phyloP scores from a whole-genome alignment of 805 yeast species.

The Candida ipomoeae region DNA sequence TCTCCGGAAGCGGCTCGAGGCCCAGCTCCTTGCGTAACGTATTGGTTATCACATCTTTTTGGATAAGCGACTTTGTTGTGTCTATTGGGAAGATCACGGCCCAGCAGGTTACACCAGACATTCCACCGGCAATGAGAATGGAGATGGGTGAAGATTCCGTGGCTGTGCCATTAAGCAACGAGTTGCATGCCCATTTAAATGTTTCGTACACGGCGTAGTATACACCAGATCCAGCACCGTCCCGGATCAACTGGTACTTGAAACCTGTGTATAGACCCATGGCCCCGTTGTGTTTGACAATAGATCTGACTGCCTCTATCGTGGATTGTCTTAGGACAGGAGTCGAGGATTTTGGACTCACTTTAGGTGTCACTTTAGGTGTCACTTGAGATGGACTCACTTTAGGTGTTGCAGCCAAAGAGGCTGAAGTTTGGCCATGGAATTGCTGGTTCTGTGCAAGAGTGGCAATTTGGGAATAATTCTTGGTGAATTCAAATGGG shows the following conservation, averaged over 20 bases:
- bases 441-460: slow-evolving; percentile 30
- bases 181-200: slow-evolving; percentile 49
- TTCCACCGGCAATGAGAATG: slow-evolving; percentile 62
- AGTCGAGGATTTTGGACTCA: not conserved
- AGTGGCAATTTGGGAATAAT: slow-evolving; percentile 69
- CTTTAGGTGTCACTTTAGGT: slow-evolving; percentile 20
- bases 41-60: slow-evolving; percentile 67
- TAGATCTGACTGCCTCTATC: slow-evolving; percentile 44
- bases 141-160: slow-evolving; percentile 26
- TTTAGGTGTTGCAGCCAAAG: not conserved
- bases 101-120: slow-evolving; percentile 77
- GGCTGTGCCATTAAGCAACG: slow-evolving; percentile 16
- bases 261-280: slow-evolving; percentile 70
- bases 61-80: slow-evolving; percentile 71
- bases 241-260: slow-evolving; percentile 63
- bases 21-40: slow-evolving; percentile 53
- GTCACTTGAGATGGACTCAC: not conserved
- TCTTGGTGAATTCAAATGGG: slow-evolving; percentile 82
- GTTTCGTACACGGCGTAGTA: slow-evolving; percentile 77
- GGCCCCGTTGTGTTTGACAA: slow-evolving; percentile 57
- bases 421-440: not conserved
- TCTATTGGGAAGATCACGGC: slow-evolving; percentile 67
- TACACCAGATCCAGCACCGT: slow-evolving; percentile 64
- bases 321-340: slow-evolving; percentile 23
- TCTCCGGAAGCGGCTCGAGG: slow-evolving; percentile 36